Conservation (phyloP, 2,329 filamentous ascomycete genomes). For the Nemania abortiva region DNA sequence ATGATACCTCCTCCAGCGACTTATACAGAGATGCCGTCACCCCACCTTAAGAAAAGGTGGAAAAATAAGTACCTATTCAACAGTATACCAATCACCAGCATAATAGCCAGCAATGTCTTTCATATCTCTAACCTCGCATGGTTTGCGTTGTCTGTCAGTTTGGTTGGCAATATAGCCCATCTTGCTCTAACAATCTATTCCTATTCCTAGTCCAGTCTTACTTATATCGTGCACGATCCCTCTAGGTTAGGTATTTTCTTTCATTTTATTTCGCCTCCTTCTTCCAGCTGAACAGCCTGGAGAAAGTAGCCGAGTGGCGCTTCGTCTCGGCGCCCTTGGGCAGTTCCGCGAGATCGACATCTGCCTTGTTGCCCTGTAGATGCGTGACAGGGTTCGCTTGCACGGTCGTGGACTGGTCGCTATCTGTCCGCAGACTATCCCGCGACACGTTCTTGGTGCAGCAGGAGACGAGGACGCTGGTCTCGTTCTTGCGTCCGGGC, state of each 20-base stretch:
- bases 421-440: constrained; percentile 35
- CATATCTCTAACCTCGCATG: background rate
- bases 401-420: constrained; percentile 38
- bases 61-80: background rate
- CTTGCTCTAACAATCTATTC: background rate
- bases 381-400: constrained; percentile 52
- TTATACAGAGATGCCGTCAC: background rate
- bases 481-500: constrained; percentile 54
- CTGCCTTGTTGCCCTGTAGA: constrained; percentile 50
- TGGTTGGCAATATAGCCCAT: background rate
- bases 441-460: constrained; percentile 36
- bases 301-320: constrained; percentile 41
- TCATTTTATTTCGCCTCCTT: constrained; percentile 37
- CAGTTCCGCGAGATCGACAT: constrained; percentile 45
- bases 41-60: background rate
- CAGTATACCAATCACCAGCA: background rate
- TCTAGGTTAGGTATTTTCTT: background rate
- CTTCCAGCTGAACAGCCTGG: constrained; percentile 46
- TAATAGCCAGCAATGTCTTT: background rate
- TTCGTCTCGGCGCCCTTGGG: constrained; percentile 38
- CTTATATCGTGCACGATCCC: background rate
- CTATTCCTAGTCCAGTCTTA: background rate
- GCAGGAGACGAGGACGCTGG: constrained; percentile 57
- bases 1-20: background rate
- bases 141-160: too few relatives aligned